These are phyloP conservation scores for Massarina eburnea DNA, from an alignment of 2,329 filamentous ascomycete genomes.

Conservation along the genomic window DNA sequence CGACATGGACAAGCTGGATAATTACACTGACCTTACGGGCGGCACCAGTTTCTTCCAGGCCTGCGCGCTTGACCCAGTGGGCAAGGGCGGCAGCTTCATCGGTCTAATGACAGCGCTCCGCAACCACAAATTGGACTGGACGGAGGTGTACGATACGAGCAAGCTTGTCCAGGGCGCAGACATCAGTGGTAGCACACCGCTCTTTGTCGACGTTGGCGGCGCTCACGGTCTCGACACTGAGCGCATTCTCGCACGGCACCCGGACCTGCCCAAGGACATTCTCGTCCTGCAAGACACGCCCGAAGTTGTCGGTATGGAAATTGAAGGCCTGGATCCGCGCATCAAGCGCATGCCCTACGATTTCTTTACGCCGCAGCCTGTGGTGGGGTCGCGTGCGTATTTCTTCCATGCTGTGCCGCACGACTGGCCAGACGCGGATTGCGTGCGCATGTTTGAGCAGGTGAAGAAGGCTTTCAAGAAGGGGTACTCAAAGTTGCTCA, in stretches of 20 bases:
- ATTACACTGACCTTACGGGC: too few species aligned
- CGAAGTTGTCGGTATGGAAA: constrained; percentile 4
- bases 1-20: too few species aligned
- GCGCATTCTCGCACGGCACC: constrained; percentile 4
- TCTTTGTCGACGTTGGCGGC: constrained; percentile 12
- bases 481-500: constrained; percentile 6
- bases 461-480: constrained; percentile 10
- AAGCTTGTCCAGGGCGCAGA: constrained; percentile 5
- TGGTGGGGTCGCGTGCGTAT: constrained; percentile 24
- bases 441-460: constrained; percentile 7
- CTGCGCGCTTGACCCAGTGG: too few species aligned
- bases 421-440: constrained; percentile 13
- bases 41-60: too few species aligned
- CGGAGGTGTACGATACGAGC: constrained; percentile 10
- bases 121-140: constrained; percentile 13
- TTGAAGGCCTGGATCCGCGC: too few species aligned
- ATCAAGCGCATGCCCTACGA: constrained; percentile 41
- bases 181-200: background rate
- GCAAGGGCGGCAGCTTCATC: too few species aligned
- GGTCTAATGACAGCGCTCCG: constrained; percentile 5
- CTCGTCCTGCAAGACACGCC: constrained; percentile 10
- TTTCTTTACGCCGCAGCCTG: constrained; percentile 50
- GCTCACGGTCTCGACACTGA: constrained; percentile 9
- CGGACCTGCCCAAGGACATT: constrained; percentile 4
- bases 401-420: constrained; percentile 15